Evolutionary conservation across 108 stramenopile genomes (phyloP).

Genomic region (Cyclostephanos tholiformis): DNA sequence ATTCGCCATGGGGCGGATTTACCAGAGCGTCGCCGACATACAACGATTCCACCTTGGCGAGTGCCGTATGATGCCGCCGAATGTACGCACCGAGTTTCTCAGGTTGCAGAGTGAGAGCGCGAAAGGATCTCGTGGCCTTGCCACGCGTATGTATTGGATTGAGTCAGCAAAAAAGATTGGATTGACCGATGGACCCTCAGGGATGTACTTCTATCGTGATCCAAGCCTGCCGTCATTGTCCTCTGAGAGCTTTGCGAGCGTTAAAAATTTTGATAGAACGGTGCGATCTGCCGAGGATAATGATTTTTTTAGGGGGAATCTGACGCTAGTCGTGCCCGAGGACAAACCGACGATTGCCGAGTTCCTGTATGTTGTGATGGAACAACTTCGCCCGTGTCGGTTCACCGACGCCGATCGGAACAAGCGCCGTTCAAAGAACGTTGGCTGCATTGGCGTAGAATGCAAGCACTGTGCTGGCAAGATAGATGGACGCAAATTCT

Average conservation of each 20-base stretch:
- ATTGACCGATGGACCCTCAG: slow-evolving; percentile 72
- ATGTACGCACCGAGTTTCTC: slow-evolving; percentile 66
- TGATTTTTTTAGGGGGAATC: slow-evolving; percentile 3
- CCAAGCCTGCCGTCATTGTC: slow-evolving; percentile 57
- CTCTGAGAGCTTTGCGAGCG: slow-evolving; percentile 47
- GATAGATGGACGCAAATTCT: slow-evolving; percentile 89
- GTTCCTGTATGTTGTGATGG: slow-evolving; percentile 88
- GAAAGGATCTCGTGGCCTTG: slow-evolving; percentile 88
- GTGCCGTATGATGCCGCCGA: slow-evolving; percentile 78
- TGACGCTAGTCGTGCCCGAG: slow-evolving; percentile 73
- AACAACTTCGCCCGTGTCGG: slow-evolving; percentile 84
- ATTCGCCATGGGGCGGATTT: slow-evolving; percentile 84
- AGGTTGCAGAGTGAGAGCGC: slow-evolving; percentile 79
- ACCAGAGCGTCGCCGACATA: slow-evolving; percentile 90
- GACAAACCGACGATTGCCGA: slow-evolving; percentile 87
- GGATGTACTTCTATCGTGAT: slow-evolving; percentile 81
- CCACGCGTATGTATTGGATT: slow-evolving; percentile 88
- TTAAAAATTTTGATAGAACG: slow-evolving; percentile 81
- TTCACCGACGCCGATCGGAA: slow-evolving; percentile 92
- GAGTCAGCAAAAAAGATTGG: slow-evolving; percentile 87
- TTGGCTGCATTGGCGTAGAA: slow-evolving; percentile 89
- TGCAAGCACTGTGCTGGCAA: slow-evolving; percentile 91
- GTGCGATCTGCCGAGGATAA: slow-evolving; percentile 68
- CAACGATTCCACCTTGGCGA: slow-evolving; percentile 88
- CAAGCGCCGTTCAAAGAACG: slow-evolving; percentile 85